These are phyloP conservation scores for Fagus sylvatica DNA, from an alignment of 306 rosid genomes.

Conservation along the genomic window DNA sequence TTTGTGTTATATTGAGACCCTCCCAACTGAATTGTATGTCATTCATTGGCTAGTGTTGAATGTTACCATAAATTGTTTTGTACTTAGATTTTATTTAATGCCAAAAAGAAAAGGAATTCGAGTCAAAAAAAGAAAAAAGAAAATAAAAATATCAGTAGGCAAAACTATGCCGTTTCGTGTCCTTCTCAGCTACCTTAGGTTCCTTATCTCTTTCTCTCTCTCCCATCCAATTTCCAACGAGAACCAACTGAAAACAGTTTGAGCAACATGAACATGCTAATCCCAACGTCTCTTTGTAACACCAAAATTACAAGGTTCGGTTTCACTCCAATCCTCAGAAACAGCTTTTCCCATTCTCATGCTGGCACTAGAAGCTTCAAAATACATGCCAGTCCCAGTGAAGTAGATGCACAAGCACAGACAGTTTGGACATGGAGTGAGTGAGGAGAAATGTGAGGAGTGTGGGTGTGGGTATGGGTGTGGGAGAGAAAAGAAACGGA, in stretches of 20 bases:
- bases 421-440: too few species aligned
- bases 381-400: constrained; percentile 59
- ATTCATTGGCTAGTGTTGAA: too few species aligned
- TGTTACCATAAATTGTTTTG: too few species aligned
- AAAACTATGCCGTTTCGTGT: neutral
- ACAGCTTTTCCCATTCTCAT: constrained; percentile 7
- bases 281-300: constrained; percentile 46
- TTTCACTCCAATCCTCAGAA: constrained; percentile 17
- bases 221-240: neutral
- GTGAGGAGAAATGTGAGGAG: too few species aligned
- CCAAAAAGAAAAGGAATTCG: too few species aligned
- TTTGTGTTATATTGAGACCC: too few species aligned
- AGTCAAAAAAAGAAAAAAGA: neutral
- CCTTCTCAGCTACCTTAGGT: constrained; percentile 10
- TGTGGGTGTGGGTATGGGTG: too few species aligned
- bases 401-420: constrained; percentile 47
- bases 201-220: constrained; percentile 34
- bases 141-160: neutral
- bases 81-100: too few species aligned
- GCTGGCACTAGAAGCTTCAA: constrained; percentile 35
- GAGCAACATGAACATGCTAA: constrained; percentile 50
- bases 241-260: neutral
- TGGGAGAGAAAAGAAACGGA: too few species aligned
- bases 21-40: too few species aligned
- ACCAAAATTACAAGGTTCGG: constrained; percentile 32